Evolutionary conservation across 1,284 basidiomycete genomes (phyloP).

Genomic region (Earliella scabrosa): DNA sequence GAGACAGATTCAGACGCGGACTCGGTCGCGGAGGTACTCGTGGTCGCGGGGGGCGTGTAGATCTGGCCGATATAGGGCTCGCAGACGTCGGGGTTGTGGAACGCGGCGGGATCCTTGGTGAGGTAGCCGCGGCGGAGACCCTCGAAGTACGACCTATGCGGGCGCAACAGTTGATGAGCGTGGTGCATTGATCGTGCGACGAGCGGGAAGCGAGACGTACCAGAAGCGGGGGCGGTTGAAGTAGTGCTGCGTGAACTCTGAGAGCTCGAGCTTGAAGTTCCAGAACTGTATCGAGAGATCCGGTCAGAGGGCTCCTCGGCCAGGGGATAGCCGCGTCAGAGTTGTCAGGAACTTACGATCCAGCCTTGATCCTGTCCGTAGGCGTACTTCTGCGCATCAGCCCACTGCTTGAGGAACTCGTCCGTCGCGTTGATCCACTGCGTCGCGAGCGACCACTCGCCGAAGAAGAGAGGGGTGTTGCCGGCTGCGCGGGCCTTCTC

Average conservation of each 20-base stretch:
- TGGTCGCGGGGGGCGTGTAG: too few relatives aligned
- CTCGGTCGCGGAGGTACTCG: too few relatives aligned
- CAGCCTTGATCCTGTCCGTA: slow-evolving; percentile 70
- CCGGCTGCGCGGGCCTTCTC: slow-evolving; percentile 50
- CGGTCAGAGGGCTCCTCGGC: too few relatives aligned
- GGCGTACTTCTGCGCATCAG: slow-evolving; percentile 77
- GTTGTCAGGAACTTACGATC: slow-evolving; percentile 63
- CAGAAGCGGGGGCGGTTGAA: slow-evolving; percentile 59
- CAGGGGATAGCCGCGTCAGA: too few relatives aligned
- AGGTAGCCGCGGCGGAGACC: slow-evolving; percentile 61
- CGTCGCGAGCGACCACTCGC: slow-evolving; percentile 75
- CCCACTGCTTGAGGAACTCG: slow-evolving; percentile 68
- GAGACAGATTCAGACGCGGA: too few relatives aligned
- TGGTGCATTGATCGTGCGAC: background rate
- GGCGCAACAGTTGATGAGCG: too few relatives aligned
- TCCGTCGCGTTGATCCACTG: slow-evolving; percentile 69
- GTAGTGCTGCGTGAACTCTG: slow-evolving; percentile 49
- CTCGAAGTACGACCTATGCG: slow-evolving; percentile 67
- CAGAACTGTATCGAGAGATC: slow-evolving; percentile 64
- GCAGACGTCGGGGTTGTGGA: slow-evolving; percentile 65
- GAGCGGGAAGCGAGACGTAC: slow-evolving; percentile 36
- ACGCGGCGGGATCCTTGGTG: slow-evolving; percentile 59
- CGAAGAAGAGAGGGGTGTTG: slow-evolving; percentile 52
- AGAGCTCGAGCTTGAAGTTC: slow-evolving; percentile 76
- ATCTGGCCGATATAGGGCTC: slow-evolving; percentile 41